Evolutionary conservation across 305 asterid genomes (phyloP).

Genomic region (Salvia sclarea): DNA sequence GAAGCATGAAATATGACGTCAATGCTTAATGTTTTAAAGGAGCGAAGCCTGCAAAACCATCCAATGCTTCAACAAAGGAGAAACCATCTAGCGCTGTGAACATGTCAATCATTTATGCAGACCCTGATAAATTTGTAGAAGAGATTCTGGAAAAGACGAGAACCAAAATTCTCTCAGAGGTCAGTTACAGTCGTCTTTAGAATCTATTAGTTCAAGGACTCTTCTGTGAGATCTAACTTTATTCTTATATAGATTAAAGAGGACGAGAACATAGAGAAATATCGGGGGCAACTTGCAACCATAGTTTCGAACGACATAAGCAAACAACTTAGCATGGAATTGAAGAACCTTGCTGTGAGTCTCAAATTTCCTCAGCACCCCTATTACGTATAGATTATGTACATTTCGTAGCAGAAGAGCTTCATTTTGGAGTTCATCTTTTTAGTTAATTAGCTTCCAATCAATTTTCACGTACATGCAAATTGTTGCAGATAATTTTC

Average conservation of each 20-base stretch:
- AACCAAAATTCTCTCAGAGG: constrained; percentile 65
- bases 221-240: background rate
- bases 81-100: constrained; percentile 37
- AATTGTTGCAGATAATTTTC: constrained; percentile 69
- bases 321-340: constrained; percentile 60
- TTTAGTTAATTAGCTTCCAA: background rate
- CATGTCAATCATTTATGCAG: constrained; percentile 43
- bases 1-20: background rate
- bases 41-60: constrained; percentile 50
- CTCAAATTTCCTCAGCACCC: background rate
- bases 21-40: constrained; percentile 26
- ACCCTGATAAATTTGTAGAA: constrained; percentile 73
- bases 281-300: constrained; percentile 50
- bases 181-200: constrained; percentile 25
- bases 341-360: constrained; percentile 77
- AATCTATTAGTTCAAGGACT: background rate
- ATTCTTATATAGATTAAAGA: constrained; percentile 44
- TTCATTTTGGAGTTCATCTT: background rate
- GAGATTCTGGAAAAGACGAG: constrained; percentile 69
- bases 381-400: constrained; percentile 12
- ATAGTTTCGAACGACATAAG: constrained; percentile 43
- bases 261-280: constrained; percentile 45
- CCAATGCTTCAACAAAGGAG: constrained; percentile 50
- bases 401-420: background rate
- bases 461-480: background rate